phyloP scores from a whole-genome alignment of 352 stramenopile species.

The Phytophthora megakarya region DNA sequence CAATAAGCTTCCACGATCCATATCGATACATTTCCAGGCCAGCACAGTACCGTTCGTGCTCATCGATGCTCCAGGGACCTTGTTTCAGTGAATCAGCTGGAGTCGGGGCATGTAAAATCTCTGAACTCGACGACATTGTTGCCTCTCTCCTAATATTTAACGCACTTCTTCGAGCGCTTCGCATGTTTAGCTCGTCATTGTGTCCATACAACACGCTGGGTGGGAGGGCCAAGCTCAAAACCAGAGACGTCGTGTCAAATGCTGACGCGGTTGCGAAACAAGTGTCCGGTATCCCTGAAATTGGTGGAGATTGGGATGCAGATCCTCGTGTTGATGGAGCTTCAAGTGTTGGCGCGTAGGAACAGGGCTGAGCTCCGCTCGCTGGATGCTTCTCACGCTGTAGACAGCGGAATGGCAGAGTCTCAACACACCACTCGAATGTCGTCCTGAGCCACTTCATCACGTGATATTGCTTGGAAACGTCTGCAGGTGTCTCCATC shows the following conservation, averaged over 20 bases:
- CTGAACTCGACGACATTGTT: neutral
- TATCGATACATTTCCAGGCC: slow-evolving; percentile 17
- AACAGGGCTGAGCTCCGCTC: too few species aligned
- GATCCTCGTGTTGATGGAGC: neutral
- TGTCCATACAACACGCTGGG: neutral
- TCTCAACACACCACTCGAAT: neutral
- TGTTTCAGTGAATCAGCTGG: neutral
- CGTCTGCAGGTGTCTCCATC: neutral
- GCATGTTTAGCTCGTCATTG: neutral
- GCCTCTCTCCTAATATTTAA: neutral
- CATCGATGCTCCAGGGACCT: slow-evolving; percentile 24
- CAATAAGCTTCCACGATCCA: slow-evolving; percentile 26
- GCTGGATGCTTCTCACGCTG: neutral
- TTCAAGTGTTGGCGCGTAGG: too few species aligned
- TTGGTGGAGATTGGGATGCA: too few species aligned
- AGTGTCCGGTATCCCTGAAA: too few species aligned
- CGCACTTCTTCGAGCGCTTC: neutral
- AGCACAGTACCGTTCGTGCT: slow-evolving; percentile 20
- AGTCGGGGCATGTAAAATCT: neutral
- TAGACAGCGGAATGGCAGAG: slow-evolving; percentile 9
- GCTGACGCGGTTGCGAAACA: too few species aligned
- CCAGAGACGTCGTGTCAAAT: too few species aligned
- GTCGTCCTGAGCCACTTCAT: slow-evolving; percentile 5
- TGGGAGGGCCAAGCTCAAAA: neutral
- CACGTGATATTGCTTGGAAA: neutral